Evolutionary conservation across 1,284 basidiomycete genomes (phyloP), one percentile per base, ranked within the genome.

Genomic region (Sporisorium sorghi): DNA sequence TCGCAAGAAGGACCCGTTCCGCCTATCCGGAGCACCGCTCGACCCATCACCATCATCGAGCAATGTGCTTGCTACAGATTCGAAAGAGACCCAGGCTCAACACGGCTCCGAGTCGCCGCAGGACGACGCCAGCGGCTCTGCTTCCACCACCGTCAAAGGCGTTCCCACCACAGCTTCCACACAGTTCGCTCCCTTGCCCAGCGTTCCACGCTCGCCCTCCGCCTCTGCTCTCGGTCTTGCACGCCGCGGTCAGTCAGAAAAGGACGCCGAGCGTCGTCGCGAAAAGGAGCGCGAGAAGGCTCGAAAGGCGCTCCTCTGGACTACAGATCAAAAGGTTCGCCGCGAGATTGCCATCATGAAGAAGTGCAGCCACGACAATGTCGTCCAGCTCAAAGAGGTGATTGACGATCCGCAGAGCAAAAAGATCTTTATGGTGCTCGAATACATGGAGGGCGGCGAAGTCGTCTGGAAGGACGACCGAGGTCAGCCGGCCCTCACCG

Each of bases 371-470:
- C 95, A 99, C 84, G 90, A 91, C 0, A 92, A 99, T 83, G 91
- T 99, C 62, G 96, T 99, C 6, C 88, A 91, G 71, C 88, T 99
- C 68, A 90, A 91, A 80, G 94, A 97, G 85, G 94, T 98, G 81
- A 97, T 99, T 77, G 95, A 99, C 85, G 96, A 98, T 85, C 90
- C 91, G 24, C 89, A 92, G 69, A 90, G 90, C 67, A 92, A 93
- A 83, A 93, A 93, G 86, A 92, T 98, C 43, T 97, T 93, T 85
- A 93, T 99, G 90, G 93, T 98, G 49, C 92, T 99, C 89, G 96
- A 99, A 85, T 97, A 93, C 85, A 92, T 97, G 81, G 91, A 90
- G 17, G 94, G 94, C 30, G 96, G 97, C 40, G 94, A 98, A 85
- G 90, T 99, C 50, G 90, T 91, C 78, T 99, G 96, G 95, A 90